phyloP scores from a whole-genome alignment of 2,329 filamentous ascomycete species.

The Fusarium oxysporum region DNA sequence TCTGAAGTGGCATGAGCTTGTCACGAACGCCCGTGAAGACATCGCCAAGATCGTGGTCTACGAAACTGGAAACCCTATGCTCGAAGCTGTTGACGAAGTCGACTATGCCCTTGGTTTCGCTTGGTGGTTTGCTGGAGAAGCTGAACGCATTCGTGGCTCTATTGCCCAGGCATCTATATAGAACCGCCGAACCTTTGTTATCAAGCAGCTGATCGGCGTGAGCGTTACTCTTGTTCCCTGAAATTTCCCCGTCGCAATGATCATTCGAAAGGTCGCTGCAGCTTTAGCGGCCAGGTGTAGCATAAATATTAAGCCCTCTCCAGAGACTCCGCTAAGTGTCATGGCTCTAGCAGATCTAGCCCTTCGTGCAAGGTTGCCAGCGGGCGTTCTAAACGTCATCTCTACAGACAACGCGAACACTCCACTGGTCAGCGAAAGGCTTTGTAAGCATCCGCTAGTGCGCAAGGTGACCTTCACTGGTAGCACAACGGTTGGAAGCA shows the following conservation, averaged over 20 bases:
- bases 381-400: constrained; percentile 70
- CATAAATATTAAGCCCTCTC: constrained; percentile 79
- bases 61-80: constrained; percentile 68
- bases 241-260: constrained; percentile 72
- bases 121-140: constrained; percentile 68
- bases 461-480: constrained; percentile 83
- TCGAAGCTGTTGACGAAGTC: constrained; percentile 66
- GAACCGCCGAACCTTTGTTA: constrained; percentile 70
- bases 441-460: constrained; percentile 58
- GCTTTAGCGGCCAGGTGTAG: constrained; percentile 80
- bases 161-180: constrained; percentile 56
- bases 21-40: constrained; percentile 51
- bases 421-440: constrained; percentile 56
- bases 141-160: constrained; percentile 60
- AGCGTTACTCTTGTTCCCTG: too few species aligned
- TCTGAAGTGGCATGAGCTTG: constrained; percentile 52
- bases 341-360: constrained; percentile 77
- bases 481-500: constrained; percentile 74
- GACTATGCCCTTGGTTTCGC: constrained; percentile 66
- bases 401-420: constrained; percentile 54
- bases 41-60: constrained; percentile 54
- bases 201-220: constrained; percentile 67
- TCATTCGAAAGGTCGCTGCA: constrained; percentile 59
- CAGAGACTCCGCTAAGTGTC: constrained; percentile 78
- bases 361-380: constrained; percentile 77